Evolutionary conservation across 495 filamentous ascomycete genomes (phyloP).

Genomic region (Xylaria cubensis): DNA sequence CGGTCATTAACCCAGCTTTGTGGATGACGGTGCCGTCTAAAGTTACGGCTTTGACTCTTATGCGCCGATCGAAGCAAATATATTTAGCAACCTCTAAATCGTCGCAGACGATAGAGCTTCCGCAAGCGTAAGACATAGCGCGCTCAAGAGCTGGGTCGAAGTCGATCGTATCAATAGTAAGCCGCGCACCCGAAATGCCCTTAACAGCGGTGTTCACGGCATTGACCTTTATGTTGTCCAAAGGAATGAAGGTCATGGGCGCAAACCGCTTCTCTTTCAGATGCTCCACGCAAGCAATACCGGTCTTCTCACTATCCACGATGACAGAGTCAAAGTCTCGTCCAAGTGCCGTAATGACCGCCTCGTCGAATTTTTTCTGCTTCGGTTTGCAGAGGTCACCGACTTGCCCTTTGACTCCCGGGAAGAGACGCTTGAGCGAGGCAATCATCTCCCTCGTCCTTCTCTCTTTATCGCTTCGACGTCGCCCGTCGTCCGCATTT

Average conservation of each 20-base stretch:
- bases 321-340: constrained; percentile 93
- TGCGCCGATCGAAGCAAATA: constrained; percentile 82
- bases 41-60: constrained; percentile 93
- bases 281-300: constrained; percentile 92
- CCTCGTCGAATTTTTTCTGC: constrained; percentile 93
- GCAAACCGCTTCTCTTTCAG: constrained; percentile 86
- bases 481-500: constrained; percentile 81
- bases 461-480: constrained; percentile 82
- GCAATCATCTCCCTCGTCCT: constrained; percentile 78
- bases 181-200: constrained; percentile 80
- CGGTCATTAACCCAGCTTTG: constrained; percentile 97
- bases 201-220: constrained; percentile 88
- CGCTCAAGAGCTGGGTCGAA: constrained; percentile 87
- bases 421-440: constrained; percentile 87
- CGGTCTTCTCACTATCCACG: constrained; percentile 95
- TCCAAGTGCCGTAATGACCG: constrained; percentile 89
- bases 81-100: constrained; percentile 82
- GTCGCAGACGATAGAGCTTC: constrained; percentile 95
- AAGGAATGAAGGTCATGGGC: constrained; percentile 89
- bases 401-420: constrained; percentile 87
- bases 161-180: constrained; percentile 95
- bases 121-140: constrained; percentile 93
- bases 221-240: constrained; percentile 96
- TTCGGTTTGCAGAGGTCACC: constrained; percentile 94
- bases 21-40: constrained; percentile 93